These are phyloP conservation scores for Stagonosporopsis cucurbitacearum DNA, from an alignment of 2,329 filamentous ascomycete genomes.

Conservation along the genomic window DNA sequence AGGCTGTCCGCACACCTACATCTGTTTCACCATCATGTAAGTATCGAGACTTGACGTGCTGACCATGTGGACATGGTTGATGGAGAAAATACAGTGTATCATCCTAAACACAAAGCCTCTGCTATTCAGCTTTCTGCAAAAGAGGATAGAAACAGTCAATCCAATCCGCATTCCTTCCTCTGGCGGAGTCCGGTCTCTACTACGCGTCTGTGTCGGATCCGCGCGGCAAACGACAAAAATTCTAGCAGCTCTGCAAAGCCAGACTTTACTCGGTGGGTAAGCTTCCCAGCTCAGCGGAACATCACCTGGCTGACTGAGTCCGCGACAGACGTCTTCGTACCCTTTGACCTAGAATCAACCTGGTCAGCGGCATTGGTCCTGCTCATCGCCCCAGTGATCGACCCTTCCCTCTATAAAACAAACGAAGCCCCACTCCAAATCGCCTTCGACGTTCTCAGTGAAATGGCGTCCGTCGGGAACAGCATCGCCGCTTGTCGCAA, in stretches of 20 bases:
- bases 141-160: not conserved
- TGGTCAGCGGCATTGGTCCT: constrained; percentile 2
- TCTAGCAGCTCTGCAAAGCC: not conserved
- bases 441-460: not conserved
- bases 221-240: not conserved
- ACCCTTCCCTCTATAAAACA: not conserved
- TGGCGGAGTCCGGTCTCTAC: not conserved
- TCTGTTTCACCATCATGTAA: constrained; percentile 4
- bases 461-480: not conserved
- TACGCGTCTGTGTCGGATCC: not conserved
- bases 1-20: not conserved
- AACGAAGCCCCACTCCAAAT: not conserved
- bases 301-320: not conserved
- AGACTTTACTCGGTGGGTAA: not conserved
- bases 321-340: not conserved
- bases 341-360: not conserved
- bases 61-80: not conserved
- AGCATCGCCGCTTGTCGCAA: not conserved
- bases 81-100: not conserved
- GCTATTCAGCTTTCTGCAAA: not conserved
- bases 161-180: not conserved
- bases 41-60: not conserved
- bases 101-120: constrained; percentile 1
- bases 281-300: not conserved
- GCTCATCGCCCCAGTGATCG: not conserved